These are phyloP conservation scores for Dioscorea dumetorum DNA, from an alignment of 106 monocot species.

Conservation along the genomic window DNA sequence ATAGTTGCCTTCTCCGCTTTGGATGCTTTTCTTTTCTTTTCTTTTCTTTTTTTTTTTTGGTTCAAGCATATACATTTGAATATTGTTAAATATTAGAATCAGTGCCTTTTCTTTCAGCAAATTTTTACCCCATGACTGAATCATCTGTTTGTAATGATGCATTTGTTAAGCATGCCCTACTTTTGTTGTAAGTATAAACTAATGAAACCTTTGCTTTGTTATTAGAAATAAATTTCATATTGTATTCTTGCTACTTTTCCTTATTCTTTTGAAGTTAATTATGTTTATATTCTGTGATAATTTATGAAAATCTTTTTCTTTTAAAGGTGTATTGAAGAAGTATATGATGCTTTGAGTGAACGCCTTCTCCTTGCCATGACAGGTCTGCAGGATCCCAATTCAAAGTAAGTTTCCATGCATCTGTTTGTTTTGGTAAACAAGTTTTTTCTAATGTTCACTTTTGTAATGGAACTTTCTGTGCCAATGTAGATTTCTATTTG, in stretches of 20 bases:
- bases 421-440: not conserved
- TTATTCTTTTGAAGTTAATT: not conserved
- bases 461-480: not conserved
- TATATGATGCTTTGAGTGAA: slow-evolving; percentile 60
- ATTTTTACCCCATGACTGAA: no score
- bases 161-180: no score
- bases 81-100: no score
- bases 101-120: no score
- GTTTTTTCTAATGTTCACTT: not conserved
- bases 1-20: not conserved
- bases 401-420: slow-evolving; percentile 42
- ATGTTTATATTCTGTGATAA: not conserved
- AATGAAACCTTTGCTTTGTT: not conserved
- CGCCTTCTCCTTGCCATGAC: slow-evolving; percentile 35
- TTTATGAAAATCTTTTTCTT: not conserved
- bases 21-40: no score
- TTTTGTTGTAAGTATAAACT: not conserved
- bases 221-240: not conserved
- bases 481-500: not conserved
- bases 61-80: no score
- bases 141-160: not conserved
- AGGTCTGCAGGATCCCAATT: slow-evolving; percentile 18
- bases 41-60: no score
- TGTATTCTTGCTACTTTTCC: not conserved
- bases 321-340: slow-evolving; percentile 62